Conservation (phyloP, 208 protist genomes). For the Trypanosoma grayi region DNA sequence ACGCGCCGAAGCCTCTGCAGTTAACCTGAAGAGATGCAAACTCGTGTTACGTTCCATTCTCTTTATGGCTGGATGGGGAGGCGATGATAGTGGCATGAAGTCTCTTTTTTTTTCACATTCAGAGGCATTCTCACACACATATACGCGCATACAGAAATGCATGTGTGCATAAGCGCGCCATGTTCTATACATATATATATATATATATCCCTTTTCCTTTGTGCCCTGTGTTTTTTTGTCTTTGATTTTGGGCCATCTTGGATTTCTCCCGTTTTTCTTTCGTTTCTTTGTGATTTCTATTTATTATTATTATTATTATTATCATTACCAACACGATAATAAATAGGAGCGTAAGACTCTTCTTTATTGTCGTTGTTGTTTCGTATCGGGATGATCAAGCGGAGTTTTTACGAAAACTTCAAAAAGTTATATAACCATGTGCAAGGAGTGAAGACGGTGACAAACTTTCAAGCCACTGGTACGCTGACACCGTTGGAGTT, state of each 20-base stretch:
- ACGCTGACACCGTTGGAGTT: constrained; percentile 86
- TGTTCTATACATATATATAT: too few relatives aligned
- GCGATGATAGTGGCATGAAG: too few relatives aligned
- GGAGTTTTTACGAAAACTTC: constrained; percentile 55
- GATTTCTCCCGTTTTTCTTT: not conserved
- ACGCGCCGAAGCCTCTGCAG: constrained; percentile 14
- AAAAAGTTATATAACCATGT: constrained; percentile 59
- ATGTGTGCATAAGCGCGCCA: too few relatives aligned
- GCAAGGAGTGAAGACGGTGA: constrained; percentile 41
- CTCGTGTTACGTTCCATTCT: too few relatives aligned
- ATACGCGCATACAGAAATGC: too few relatives aligned
- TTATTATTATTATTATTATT: not conserved
- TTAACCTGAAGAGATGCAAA: constrained; percentile 7
- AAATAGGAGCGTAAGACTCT: not conserved
- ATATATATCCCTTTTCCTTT: not conserved
- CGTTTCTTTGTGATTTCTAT: not conserved
- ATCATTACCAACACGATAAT: not conserved
- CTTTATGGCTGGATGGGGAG: too few relatives aligned
- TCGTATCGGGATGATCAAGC: constrained; percentile 20
- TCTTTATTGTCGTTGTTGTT: not conserved
- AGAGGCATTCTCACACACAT: too few relatives aligned
- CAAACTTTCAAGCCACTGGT: constrained; percentile 55
- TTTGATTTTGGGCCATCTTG: not conserved
- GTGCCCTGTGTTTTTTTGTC: not conserved
- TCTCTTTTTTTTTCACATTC: too few relatives aligned